Conservation (phyloP, 768 basidiomycete species). For the Trametes cingulata region DNA sequence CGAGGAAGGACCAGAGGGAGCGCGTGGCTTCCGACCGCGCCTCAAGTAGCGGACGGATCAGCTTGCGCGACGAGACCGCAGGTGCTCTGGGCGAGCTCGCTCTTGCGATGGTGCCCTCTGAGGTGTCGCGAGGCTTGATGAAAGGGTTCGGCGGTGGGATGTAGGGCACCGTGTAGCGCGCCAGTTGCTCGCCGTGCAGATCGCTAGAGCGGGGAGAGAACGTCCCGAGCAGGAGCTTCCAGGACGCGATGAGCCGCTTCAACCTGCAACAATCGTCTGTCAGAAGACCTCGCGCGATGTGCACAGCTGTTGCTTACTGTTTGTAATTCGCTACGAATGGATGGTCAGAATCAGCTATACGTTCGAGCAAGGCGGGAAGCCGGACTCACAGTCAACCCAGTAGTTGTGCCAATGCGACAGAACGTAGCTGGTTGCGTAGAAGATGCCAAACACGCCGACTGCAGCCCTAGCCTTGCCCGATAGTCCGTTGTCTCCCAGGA, state of each 20-base stretch:
- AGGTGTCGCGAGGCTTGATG: constrained; percentile 17
- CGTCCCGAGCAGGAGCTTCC: constrained; percentile 40
- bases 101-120: not conserved
- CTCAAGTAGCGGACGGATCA: constrained; percentile 21
- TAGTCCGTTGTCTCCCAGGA: not conserved
- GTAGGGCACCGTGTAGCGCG: constrained; percentile 15
- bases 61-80: constrained; percentile 4
- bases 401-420: constrained; percentile 49
- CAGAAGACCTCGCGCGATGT: not conserved
- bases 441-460: constrained; percentile 19
- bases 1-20: constrained; percentile 18
- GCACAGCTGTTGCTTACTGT: constrained; percentile 24
- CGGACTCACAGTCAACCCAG: constrained; percentile 39
- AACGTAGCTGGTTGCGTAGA: constrained; percentile 33
- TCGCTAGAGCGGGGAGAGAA: constrained; percentile 29
- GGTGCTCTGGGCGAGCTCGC: not conserved
- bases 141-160: constrained; percentile 19
- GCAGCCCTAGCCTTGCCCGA: constrained; percentile 11
- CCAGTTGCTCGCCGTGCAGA: constrained; percentile 5
- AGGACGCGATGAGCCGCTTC: constrained; percentile 38
- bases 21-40: constrained; percentile 21
- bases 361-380: not conserved
- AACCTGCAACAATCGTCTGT: constrained; percentile 21
- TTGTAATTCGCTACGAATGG: constrained; percentile 27
- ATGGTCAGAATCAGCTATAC: not conserved